These are phyloP conservation scores for Pyrenochaeta sp. DNA, from an alignment of 2,329 filamentous ascomycete genomes.

Conservation along the genomic window DNA sequence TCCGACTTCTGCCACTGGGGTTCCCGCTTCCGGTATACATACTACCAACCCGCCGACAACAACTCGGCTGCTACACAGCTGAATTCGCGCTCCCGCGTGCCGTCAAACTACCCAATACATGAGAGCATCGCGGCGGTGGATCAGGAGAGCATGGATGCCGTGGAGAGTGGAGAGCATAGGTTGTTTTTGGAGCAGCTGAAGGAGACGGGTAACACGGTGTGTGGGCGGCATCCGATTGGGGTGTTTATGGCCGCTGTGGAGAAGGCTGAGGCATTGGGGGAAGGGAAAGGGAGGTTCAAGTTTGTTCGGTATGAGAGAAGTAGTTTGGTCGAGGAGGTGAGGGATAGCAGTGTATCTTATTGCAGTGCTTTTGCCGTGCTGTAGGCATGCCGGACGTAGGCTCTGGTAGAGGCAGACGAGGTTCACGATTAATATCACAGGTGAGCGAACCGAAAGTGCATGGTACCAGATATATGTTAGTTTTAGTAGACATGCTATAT, in stretches of 20 bases:
- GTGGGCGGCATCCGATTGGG: constrained; percentile 92
- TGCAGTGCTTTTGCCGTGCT: constrained; percentile 85
- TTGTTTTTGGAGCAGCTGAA: constrained; percentile 74
- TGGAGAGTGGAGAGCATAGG: constrained; percentile 77
- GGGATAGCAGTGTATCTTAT: constrained; percentile 92
- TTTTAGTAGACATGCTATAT: too few relatives aligned
- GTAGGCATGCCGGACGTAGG: constrained; percentile 10
- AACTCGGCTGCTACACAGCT: constrained; percentile 45
- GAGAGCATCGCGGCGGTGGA: constrained; percentile 86
- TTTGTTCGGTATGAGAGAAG: constrained; percentile 91
- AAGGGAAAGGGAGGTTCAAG: constrained; percentile 70
- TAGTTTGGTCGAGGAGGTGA: constrained; percentile 70
- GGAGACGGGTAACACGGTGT: constrained; percentile 88
- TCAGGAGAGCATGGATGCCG: constrained; percentile 81
- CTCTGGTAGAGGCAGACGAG: too few relatives aligned
- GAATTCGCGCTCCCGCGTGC: constrained; percentile 52
- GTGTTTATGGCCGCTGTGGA: constrained; percentile 91
- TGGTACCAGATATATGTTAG: too few relatives aligned
- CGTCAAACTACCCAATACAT: constrained; percentile 70
- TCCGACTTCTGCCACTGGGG: constrained; percentile 99
- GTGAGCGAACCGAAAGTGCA: too few relatives aligned
- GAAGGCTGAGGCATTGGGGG: constrained; percentile 55
- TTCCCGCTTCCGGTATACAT: constrained; percentile 80
- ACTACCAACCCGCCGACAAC: constrained; percentile 68
- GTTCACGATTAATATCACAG: too few relatives aligned